Percentiles rank a stretch among this genome's conserved stretches.
Evolutionary conservation across 164 flowering plant genomes (phyloP).

Genomic region (Tetracentron sinense): DNA sequence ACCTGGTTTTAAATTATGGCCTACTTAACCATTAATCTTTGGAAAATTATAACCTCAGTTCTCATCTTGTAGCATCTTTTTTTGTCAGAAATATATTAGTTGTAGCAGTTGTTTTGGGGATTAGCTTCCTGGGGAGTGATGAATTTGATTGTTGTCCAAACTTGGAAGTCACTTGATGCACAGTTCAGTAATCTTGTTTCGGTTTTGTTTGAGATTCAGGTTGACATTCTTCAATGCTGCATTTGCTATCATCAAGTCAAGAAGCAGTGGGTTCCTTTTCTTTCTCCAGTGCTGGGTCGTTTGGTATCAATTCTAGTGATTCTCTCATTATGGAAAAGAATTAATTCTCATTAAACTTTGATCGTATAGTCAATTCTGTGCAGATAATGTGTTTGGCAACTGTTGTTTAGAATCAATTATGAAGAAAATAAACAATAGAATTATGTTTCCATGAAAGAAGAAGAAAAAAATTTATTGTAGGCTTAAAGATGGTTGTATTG

Average conservation of each 20-base stretch:
- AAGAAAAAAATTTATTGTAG: too few relatives aligned
- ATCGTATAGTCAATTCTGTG: too few relatives aligned
- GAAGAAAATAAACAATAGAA: too few relatives aligned
- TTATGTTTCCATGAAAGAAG: too few relatives aligned
- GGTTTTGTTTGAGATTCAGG: not conserved
- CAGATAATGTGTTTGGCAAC: too few relatives aligned
- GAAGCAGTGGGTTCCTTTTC: not conserved
- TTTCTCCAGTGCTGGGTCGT: not conserved
- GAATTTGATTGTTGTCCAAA: not conserved
- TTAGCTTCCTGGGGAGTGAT: not conserved
- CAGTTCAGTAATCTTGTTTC: not conserved
- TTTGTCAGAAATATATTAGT: not conserved
- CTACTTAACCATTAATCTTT: slow-evolving; percentile 3
- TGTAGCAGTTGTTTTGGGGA: not conserved
- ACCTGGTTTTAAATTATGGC: slow-evolving; percentile 6
- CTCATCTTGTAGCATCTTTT: not conserved
- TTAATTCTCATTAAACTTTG: too few relatives aligned
- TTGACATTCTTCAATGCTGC: not conserved
- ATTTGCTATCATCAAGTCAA: not conserved
- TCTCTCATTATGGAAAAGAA: too few relatives aligned
- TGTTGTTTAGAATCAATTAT: too few relatives aligned
- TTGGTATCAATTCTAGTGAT: too few relatives aligned
- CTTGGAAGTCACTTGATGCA: too few relatives aligned
- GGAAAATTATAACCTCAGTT: not conserved
- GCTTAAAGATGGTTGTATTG: too few relatives aligned